phyloP scores from a whole-genome alignment of 2,329 filamentous ascomycete genomes.

The Colletotrichum gloeosporioides region DNA sequence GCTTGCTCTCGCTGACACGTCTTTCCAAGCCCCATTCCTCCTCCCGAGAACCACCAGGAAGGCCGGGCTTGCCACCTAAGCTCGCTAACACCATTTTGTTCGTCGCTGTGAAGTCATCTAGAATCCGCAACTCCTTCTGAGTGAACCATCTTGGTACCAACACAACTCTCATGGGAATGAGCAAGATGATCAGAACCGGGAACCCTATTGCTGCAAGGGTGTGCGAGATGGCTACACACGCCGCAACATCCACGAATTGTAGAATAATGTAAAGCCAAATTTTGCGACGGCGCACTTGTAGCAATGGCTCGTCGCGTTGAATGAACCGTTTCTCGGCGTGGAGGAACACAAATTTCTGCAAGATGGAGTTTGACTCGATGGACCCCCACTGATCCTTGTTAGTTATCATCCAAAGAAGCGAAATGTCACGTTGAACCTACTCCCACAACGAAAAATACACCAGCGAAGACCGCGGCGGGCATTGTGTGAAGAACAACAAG shows the following conservation, averaged over 20 bases:
- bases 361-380: slow-evolving; percentile 59
- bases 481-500: slow-evolving; percentile 59
- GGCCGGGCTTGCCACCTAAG: slow-evolving; percentile 51
- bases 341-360: slow-evolving; percentile 42
- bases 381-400: slow-evolving; percentile 40
- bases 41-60: slow-evolving; percentile 32
- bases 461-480: slow-evolving; percentile 57
- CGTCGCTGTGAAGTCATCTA: slow-evolving; percentile 60
- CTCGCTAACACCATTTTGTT: slow-evolving; percentile 58
- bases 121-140: slow-evolving; percentile 48
- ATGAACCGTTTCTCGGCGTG: slow-evolving; percentile 50
- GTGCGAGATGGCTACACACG: slow-evolving; percentile 63
- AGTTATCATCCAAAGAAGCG: background rate
- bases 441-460: slow-evolving; percentile 64
- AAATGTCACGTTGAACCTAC: slow-evolving; percentile 36
- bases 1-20: slow-evolving; percentile 17
- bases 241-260: slow-evolving; percentile 55
- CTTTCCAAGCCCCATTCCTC: slow-evolving; percentile 27
- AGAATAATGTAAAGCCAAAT: slow-evolving; percentile 56
- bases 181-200: slow-evolving; percentile 59
- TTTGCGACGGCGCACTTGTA: slow-evolving; percentile 45
- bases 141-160: slow-evolving; percentile 56
- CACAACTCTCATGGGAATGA: slow-evolving; percentile 59
- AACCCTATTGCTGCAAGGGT: slow-evolving; percentile 66
- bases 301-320: slow-evolving; percentile 50